Evolutionary conservation across 371 early-diverging fungal species (phyloP).

Genomic region (Mortierella sp.): DNA sequence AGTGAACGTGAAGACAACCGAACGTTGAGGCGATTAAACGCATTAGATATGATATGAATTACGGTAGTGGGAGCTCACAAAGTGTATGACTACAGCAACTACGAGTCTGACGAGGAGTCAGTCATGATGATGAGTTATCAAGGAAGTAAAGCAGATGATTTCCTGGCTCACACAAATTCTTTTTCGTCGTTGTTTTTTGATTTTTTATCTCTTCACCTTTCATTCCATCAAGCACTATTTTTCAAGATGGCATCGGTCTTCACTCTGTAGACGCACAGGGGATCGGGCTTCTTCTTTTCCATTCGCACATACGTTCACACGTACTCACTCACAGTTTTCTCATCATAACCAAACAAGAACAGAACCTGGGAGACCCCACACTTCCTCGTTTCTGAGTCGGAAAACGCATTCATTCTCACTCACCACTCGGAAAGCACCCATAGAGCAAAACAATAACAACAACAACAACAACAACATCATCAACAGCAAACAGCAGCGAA

Average conservation of each 20-base stretch:
- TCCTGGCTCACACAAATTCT: neutral
- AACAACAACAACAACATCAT: neutral
- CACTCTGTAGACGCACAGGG: conserved; percentile 26
- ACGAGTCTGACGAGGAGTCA: neutral
- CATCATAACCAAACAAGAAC: neutral
- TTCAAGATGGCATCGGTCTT: conserved; percentile 27
- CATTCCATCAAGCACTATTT: neutral
- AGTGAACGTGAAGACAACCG: too few relatives aligned
- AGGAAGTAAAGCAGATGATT: neutral
- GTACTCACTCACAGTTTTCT: neutral
- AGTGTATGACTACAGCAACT: neutral
- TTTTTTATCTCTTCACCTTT: neutral
- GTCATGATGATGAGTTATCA: conserved; percentile 8
- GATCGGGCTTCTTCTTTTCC: neutral
- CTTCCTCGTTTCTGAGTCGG: conserved; percentile 30
- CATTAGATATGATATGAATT: too few relatives aligned
- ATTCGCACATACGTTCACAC: neutral
- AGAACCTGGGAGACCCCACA: neutral
- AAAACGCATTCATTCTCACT: neutral
- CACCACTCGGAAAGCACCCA: conserved; percentile 11
- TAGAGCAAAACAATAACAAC: too few relatives aligned
- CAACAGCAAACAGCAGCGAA: neutral
- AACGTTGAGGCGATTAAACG: too few relatives aligned
- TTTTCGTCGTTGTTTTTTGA: neutral
- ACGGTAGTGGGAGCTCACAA: too few relatives aligned